Evolutionary conservation across 495 filamentous ascomycete genomes (phyloP).

Genomic region (Penicillium ucsense): DNA sequence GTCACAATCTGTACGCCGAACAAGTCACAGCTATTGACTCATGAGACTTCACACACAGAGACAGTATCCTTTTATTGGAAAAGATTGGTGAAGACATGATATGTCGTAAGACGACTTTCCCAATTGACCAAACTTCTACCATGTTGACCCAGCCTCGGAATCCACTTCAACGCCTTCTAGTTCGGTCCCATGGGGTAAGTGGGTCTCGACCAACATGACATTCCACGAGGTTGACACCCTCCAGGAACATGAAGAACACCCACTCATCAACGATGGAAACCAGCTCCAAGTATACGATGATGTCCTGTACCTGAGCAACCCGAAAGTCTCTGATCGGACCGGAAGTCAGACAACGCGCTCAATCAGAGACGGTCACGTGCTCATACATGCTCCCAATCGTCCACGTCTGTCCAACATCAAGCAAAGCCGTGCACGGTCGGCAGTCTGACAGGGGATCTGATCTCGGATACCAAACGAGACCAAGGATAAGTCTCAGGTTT

Average conservation of each 20-base stretch:
- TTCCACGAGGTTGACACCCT: background rate
- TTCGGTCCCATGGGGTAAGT: background rate
- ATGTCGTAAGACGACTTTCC: too few species aligned
- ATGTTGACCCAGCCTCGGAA: background rate
- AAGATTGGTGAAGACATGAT: too few species aligned
- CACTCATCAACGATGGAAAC: background rate
- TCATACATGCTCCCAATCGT: background rate
- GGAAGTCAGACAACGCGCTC: background rate
- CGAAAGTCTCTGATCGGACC: background rate
- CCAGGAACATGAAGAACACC: background rate
- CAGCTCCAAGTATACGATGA: background rate
- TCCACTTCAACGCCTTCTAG: too few species aligned
- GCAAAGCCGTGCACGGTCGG: background rate
- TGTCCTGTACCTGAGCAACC: background rate
- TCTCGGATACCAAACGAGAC: conserved; percentile 2
- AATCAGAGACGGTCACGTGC: background rate
- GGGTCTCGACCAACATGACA: background rate
- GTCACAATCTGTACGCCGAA: too few species aligned
- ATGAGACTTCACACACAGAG: too few species aligned
- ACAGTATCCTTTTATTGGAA: too few species aligned
- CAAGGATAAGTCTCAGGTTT: conserved; percentile 2
- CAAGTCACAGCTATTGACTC: too few species aligned
- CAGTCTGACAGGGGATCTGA: conserved; percentile 1
- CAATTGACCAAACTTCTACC: too few species aligned
- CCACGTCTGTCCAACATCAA: background rate